A percentile compares a stretch with the other conserved stretches of the same genome.
These are phyloP conservation scores for Panaeolus papilionaceus DNA, from an alignment of 768 basidiomycete genomes.

Conservation along the genomic window DNA sequence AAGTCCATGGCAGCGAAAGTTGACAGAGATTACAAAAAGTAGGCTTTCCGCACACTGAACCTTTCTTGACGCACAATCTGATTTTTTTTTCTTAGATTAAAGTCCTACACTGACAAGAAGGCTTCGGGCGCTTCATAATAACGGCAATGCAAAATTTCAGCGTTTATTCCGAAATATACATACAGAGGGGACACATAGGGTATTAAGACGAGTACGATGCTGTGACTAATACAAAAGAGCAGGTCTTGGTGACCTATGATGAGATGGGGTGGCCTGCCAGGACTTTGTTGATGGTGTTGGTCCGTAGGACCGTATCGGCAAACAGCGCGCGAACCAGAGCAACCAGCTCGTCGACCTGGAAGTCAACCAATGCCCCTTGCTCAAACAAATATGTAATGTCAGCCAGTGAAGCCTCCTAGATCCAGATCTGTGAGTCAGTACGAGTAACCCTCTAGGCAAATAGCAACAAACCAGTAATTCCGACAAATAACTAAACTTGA, in stretches of 20 bases:
- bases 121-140: conserved; percentile 21
- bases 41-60: conserved; percentile 15
- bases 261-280: conserved; percentile 60
- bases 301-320: conserved; percentile 83
- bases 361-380: conserved; percentile 89
- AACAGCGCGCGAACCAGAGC: conserved; percentile 87
- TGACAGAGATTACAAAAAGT: conserved; percentile 66
- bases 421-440: conserved; percentile 12
- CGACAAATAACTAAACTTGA: conserved; percentile 93
- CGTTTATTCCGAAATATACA: background rate
- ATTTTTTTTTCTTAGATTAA: conserved; percentile 35
- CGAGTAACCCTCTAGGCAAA: background rate
- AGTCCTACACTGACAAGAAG: conserved; percentile 51
- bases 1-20: conserved; percentile 23
- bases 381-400: conserved; percentile 94
- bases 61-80: background rate
- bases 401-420: conserved; percentile 88
- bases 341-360: conserved; percentile 82
- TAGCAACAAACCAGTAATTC: conserved; percentile 80
- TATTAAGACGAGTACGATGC: conserved; percentile 20
- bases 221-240: background rate
- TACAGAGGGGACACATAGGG: conserved; percentile 14
- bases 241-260: conserved; percentile 18
- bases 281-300: conserved; percentile 81
- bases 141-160: background rate